These are phyloP conservation scores for Apiospora rasikravindrae DNA, from an alignment of 2,329 filamentous ascomycete genomes.

Conservation along the genomic window DNA sequence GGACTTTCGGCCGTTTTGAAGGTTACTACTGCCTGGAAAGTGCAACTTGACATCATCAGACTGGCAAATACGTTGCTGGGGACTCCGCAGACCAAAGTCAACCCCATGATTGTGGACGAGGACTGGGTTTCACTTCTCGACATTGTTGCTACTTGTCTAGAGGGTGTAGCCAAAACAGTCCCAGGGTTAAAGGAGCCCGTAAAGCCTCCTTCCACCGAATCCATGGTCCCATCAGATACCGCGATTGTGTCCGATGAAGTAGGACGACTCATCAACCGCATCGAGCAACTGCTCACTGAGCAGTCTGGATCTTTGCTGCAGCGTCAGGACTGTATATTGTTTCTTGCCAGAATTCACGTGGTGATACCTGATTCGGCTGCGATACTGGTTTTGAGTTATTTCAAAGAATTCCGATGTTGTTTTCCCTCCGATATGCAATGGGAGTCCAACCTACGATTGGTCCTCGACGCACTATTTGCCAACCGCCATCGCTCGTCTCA, in stretches of 20 bases:
- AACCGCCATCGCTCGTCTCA: constrained; percentile 64
- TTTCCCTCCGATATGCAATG: constrained; percentile 73
- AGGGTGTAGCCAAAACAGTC: constrained; percentile 34
- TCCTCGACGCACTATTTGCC: constrained; percentile 68
- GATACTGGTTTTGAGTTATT: constrained; percentile 69
- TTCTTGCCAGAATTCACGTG: constrained; percentile 66
- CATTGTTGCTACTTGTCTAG: constrained; percentile 62
- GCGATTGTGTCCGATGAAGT: constrained; percentile 49
- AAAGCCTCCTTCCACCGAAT: constrained; percentile 33
- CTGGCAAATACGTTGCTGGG: constrained; percentile 62
- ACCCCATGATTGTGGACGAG: constrained; percentile 64
- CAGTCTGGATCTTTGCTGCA: constrained; percentile 63
- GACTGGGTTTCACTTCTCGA: constrained; percentile 69
- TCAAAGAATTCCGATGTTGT: constrained; percentile 71
- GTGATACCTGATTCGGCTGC: constrained; percentile 69
- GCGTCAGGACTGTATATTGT: constrained; percentile 68
- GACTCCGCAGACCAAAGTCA: constrained; percentile 57
- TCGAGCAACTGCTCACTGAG: constrained; percentile 55
- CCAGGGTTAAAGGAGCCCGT: constrained; percentile 30
- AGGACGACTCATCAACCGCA: constrained; percentile 49
- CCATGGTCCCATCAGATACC: constrained; percentile 43
- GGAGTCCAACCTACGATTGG: constrained; percentile 65
- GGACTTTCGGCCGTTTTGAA: constrained; percentile 59
- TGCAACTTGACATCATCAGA: constrained; percentile 53
- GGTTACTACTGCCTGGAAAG: constrained; percentile 49